Base-by-base conservation (phyloP, 305 asterid genomes). In the Rubia tinctorum region DNA sequence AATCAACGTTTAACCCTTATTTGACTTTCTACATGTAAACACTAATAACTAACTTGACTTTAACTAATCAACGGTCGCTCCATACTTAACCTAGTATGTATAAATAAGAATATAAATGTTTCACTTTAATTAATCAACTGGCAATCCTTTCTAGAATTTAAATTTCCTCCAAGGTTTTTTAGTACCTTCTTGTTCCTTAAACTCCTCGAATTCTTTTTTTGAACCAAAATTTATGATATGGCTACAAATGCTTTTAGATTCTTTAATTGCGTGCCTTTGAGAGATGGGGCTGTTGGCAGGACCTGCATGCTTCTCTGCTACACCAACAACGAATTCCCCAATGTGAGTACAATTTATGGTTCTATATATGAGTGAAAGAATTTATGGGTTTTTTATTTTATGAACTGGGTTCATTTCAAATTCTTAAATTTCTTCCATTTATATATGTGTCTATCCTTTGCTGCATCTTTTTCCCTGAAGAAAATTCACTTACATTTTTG, bases 211-310 rank as follows among this genome's bases (percentile, higher is more conserved):
- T n/a, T 65, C n/a, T 12, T 18, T 49, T 13, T 18, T 13, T 49
- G 4, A 18, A 4, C 6, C 34, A 1, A 30, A 30, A 30, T 67
- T 66, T 72, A 82, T 83, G 84, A 84, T 71, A 93, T 93, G 98
- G 83, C 97, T 82, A 45, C 93, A 49, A 88, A 80, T 82, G 97
- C 85, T 81, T 90, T 97, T 47, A 90, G 90, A 85, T 94, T 94
- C 88, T 90, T 94, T 86, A 94, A 94, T 83, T 94, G 98, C 81
- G 98, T 94, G 73, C 91, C 97, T 53, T 97, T 94, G 76, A 97
- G 98, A 68, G 98, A 94, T 91, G 98, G 98, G 15, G 98, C 98
- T 76, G 98, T 94, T 62, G 98, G 98, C 78, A 94, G 91, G 83
- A 94, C 98, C 69, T 94, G 98, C 90, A 91, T 94, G 97, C 97